Evolutionary conservation across 2,329 filamentous ascomycete genomes (phyloP).

Genomic region (Aspergillus uvarum): DNA sequence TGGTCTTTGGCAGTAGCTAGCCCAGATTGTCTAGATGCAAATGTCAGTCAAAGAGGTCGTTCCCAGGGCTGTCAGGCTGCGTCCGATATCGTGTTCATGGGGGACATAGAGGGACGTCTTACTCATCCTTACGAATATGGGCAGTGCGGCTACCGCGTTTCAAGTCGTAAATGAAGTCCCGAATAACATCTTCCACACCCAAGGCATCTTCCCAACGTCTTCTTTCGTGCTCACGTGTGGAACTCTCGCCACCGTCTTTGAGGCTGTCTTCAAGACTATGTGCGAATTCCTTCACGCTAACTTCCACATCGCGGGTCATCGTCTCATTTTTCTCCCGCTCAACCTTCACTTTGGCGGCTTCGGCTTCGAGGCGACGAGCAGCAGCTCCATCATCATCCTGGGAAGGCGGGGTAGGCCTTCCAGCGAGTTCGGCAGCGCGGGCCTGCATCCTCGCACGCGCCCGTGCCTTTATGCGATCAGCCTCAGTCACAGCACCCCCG

Average conservation of each 20-base stretch:
- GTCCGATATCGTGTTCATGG: neutral
- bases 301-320: conserved; percentile 96
- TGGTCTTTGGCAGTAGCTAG: conserved; percentile 48
- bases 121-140: conserved; percentile 65
- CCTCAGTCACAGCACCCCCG: conserved; percentile 85
- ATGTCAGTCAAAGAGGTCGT: conserved; percentile 15
- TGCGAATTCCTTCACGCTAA: conserved; percentile 87
- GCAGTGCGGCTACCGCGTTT: conserved; percentile 80
- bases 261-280: conserved; percentile 81
- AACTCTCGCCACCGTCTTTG: conserved; percentile 74
- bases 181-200: conserved; percentile 93
- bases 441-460: conserved; percentile 99
- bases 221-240: conserved; percentile 81
- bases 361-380: conserved; percentile 82
- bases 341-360: conserved; percentile 74
- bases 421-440: conserved; percentile 85
- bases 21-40: conserved; percentile 53
- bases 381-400: conserved; percentile 73
- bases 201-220: conserved; percentile 94
- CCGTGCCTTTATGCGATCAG: conserved; percentile 88
- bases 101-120: conserved; percentile 23
- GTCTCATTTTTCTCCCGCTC: conserved; percentile 93
- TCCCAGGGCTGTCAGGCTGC: neutral
- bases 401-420: conserved; percentile 70
- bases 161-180: conserved; percentile 96